phyloP scores from a whole-genome alignment of 1,284 basidiomycete species.

The Ustilago vetiveriae region DNA sequence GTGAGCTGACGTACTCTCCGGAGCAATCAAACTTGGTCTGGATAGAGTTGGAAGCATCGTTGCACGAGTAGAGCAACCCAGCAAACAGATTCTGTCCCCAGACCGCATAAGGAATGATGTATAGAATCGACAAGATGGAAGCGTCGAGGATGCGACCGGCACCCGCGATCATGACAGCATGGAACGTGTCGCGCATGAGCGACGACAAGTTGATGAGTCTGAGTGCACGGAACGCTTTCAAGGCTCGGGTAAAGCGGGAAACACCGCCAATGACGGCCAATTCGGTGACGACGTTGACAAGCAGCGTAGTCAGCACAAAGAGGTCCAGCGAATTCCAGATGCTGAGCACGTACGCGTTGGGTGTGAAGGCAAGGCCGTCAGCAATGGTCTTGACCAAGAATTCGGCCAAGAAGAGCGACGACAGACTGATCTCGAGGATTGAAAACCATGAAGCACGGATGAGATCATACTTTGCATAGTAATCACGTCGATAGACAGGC shows the following conservation, averaged over 20 bases:
- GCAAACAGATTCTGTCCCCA: slow-evolving; percentile 96
- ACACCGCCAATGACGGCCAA: slow-evolving; percentile 79
- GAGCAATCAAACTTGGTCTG: slow-evolving; percentile 76
- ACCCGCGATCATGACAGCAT: slow-evolving; percentile 89
- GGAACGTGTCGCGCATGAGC: slow-evolving; percentile 86
- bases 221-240: slow-evolving; percentile 89
- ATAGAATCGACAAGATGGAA: slow-evolving; percentile 85
- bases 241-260: slow-evolving; percentile 81
- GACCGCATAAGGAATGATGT: slow-evolving; percentile 95
- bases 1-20: slow-evolving; percentile 75
- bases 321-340: slow-evolving; percentile 94
- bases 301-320: slow-evolving; percentile 81
- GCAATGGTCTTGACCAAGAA: slow-evolving; percentile 91
- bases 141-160: slow-evolving; percentile 88
- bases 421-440: slow-evolving; percentile 80
- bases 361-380: slow-evolving; percentile 85
- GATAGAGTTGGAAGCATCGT: slow-evolving; percentile 73
- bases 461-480: slow-evolving; percentile 74
- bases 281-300: slow-evolving; percentile 83
- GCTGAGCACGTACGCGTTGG: slow-evolving; percentile 90
- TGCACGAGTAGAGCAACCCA: slow-evolving; percentile 85
- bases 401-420: slow-evolving; percentile 81
- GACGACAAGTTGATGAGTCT: slow-evolving; percentile 79
- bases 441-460: slow-evolving; percentile 85
- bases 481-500: slow-evolving; percentile 83